Base-by-base conservation (phyloP, 805 yeast species). In the Lipomyces starkeyi region DNA sequence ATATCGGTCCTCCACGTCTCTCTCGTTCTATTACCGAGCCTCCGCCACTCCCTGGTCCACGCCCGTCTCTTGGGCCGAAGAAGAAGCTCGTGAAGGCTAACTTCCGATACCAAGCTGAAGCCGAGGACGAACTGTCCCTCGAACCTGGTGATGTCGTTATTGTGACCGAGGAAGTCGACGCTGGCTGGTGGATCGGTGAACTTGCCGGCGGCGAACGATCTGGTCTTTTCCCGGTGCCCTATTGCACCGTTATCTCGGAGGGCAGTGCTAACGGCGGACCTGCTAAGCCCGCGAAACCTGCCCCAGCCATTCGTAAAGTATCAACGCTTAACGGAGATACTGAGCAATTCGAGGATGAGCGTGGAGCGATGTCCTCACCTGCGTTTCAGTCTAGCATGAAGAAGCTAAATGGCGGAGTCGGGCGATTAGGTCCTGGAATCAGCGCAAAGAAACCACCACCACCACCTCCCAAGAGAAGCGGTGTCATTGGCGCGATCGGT, bases 181-280 rank as follows among this genome's bases (percentile, higher is more conserved):
- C 72, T 20, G 74, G 73, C 58, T 71, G 74, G 74, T 71, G 71
- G 70, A 65, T 71, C 34, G 74, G 74, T 25, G 74, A 71, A 47
- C 64, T 66, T 17, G 63, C 56, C 27, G 67, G 66, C 37, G 56
- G 63, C 52, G 66, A 47, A 37, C 40, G 62, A n/a, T 54, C 70
- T 20, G 74, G 75, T 2, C 54, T 73, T 22, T 73, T 73, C 61
- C 75, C 75, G 3, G 73, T 61, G 14, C 71, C 72, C 17, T 73
- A 72, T 47, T 66, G 71, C 57, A 59, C 70, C 20, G 71, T 71
- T 32, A 63, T 72, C 55, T 68, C 73, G 17, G 74, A 71, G 35
- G 69, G 66, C 14, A 40, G 34, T 56, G n/a, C 47, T 5, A 55
- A 35, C 34, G 59, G 61, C 25, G 60, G 59, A 3, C 61, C 71